These are phyloP conservation scores for Aquilaria sinensis DNA, from an alignment of 345 rosid species.

Conservation along the genomic window DNA sequence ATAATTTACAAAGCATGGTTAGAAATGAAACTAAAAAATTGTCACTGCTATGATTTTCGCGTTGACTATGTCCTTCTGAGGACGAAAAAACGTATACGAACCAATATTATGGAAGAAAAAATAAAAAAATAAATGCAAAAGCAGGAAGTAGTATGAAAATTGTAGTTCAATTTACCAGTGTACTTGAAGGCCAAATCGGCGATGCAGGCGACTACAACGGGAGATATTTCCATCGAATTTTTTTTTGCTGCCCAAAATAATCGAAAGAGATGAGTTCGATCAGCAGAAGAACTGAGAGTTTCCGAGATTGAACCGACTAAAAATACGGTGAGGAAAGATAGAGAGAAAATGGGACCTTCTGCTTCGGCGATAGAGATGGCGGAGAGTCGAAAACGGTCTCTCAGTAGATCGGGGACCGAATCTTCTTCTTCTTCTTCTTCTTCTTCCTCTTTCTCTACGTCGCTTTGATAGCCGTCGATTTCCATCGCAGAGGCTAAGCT, in stretches of 20 bases:
- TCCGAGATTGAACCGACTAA: not conserved
- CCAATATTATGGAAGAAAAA: not conserved
- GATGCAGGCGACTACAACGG: slow-evolving; percentile 57
- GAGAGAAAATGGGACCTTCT: slow-evolving; percentile 38
- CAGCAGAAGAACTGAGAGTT: not conserved
- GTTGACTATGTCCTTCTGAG: too few species aligned
- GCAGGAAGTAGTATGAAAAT: not conserved
- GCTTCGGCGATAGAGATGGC: slow-evolving; percentile 70
- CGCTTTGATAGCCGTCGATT: slow-evolving; percentile 32
- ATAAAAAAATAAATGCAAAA: not conserved
- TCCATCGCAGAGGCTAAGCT: slow-evolving; percentile 43
- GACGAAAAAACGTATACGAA: not conserved
- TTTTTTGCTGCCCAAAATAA: slow-evolving; percentile 46
- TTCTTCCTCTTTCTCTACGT: slow-evolving; percentile 29
- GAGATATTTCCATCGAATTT: slow-evolving; percentile 53
- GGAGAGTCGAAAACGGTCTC: slow-evolving; percentile 78
- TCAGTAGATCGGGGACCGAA: slow-evolving; percentile 43
- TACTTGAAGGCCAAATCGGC: slow-evolving; percentile 75
- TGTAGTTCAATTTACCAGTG: slow-evolving; percentile 34
- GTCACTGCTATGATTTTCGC: too few species aligned
- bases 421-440: slow-evolving; percentile 36
- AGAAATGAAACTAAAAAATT: too few species aligned
- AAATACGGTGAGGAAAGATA: not conserved
- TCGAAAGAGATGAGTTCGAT: not conserved
- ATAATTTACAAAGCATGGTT: too few species aligned